Evolutionary conservation across 768 basidiomycete genomes (phyloP), one percentile per base, ranked within the genome.

Genomic region (Cystobasidium ongulense): DNA sequence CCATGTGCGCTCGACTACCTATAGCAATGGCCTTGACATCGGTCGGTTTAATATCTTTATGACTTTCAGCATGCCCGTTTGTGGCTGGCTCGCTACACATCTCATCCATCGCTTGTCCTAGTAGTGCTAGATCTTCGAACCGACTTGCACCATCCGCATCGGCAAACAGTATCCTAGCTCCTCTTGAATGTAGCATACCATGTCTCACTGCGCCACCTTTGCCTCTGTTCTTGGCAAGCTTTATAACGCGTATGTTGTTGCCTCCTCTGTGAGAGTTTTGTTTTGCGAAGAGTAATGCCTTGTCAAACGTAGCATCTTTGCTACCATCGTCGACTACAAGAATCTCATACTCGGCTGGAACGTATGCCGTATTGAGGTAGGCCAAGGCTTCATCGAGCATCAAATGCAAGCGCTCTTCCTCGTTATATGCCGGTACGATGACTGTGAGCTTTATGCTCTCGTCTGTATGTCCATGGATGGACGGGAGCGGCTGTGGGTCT

Each of bases 161-260:
- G 52, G 89, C 94, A 87, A 96, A 92, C 65, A 98, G 82, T 54
- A 96, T 82, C 11, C 90, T 83, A 76, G 84, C 82, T 7, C 94
- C 94, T 1, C 90, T 85, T 8, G 87, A 85, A 78, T 89, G 87
- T 76, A 94, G 80, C 86, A 94, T 90, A 39, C 94, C 82, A 81
- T 96, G 94, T 38, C 89, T 84, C 27, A 96, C 92, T 0, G 92
- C 91, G 1, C 92, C 94, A 23, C 94, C 94, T 80, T 98, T 98
- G 0, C 93, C 93, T 21, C 89, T 82, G 79, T 98, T 98, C 78
- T 84, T 83, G 79, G 87, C 87, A 73, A 97, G 83, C 25, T 85
- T 87, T 70, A 95, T 86, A 25, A 96, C 87, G 74, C 68, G 67
- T 50, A 73, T 38, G 35, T 43, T 33, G 15, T 33, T 65, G 33